Evolutionary conservation across 208 protist genomes (phyloP).

Genomic region (Herpetomonas tarakana): DNA sequence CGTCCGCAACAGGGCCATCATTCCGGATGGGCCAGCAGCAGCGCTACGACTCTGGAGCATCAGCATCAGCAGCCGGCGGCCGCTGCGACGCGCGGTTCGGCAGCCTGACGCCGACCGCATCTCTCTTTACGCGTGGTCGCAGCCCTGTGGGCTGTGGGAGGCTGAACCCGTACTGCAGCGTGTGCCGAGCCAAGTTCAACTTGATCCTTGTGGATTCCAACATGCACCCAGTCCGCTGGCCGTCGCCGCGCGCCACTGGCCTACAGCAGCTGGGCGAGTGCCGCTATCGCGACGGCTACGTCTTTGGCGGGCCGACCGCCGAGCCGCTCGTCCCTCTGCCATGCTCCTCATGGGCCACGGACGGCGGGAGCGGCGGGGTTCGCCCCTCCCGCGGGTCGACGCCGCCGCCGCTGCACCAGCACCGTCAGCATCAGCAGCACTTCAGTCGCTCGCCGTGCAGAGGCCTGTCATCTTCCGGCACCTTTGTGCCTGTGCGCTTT

Average conservation of each 20-base stretch:
- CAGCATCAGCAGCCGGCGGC: too few species aligned
- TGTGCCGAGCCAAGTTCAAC: slow-evolving; percentile 70
- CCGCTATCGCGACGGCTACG: slow-evolving; percentile 35
- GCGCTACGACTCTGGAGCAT: too few species aligned
- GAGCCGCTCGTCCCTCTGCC: slow-evolving; percentile 4
- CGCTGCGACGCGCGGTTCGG: too few species aligned
- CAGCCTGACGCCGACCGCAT: neutral
- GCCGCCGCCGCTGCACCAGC: neutral
- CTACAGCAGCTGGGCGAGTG: slow-evolving; percentile 35
- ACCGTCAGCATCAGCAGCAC: too few species aligned
- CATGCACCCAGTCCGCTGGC: slow-evolving; percentile 51
- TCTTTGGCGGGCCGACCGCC: slow-evolving; percentile 21
- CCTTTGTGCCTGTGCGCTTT: slow-evolving; percentile 13
- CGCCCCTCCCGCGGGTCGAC: neutral
- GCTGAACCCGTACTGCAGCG: slow-evolving; percentile 83
- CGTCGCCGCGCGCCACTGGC: slow-evolving; percentile 20
- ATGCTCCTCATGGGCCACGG: neutral
- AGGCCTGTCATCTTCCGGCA: neutral
- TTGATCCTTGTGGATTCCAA: slow-evolving; percentile 49
- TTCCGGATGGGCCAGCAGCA: too few species aligned
- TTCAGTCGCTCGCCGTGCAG: too few species aligned
- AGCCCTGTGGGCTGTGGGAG: slow-evolving; percentile 60
- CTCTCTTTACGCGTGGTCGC: slow-evolving; percentile 8
- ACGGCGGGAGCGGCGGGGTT: neutral
- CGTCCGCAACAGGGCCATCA: too few species aligned